Evolutionary conservation across 805 yeast species (phyloP), one percentile per base, ranked within the genome.

Genomic region (Blastobotrys muscicola): DNA sequence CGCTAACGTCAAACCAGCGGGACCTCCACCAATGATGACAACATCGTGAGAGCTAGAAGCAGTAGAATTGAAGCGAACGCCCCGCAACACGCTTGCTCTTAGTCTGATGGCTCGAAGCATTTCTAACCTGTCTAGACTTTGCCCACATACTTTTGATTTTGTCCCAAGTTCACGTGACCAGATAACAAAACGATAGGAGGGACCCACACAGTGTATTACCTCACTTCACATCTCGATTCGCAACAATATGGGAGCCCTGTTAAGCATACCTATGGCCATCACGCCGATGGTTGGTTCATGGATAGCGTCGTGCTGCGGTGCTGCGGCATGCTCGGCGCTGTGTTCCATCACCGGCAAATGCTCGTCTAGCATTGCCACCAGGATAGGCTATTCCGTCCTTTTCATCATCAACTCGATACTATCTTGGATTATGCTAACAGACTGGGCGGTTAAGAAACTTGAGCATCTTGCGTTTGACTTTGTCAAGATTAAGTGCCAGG

Each of bases 21-120:
- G 96, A 0, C 98, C 98, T 6, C 94, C 97, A 32, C 98, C 98
- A 32, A 92, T 83, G 43, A 92, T 83, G 6, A 85, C 80, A 14
- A 92, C 75, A 61, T 90, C 97, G 26, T 49, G 29, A 8, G 36
- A 20, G 6, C 26, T 20, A 4, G 26, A 6, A 20, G 26, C 4
- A 20, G 26, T 20, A 20, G 26, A 20, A 20, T 20, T 20, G 26
- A 20, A 20, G 26, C 26, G 26, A 4, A 20, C 26, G 6, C 26
- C 26, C 6, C 26, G 26, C 26, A 20, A 20, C 6, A 6, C 26
- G 26, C 6, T 20, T 20, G 26, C 26, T 6, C 26, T 20, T 20
- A 20, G 26, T 6, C 26, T 20, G 6, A 20, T 20, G 6, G 26
- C 6, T 20, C 26, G 26, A 20, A 20, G 26, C 26, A 20, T 20